Base-by-base conservation (phyloP, 495 filamentous ascomycete species). In the Terfezia boudieri region DNA sequence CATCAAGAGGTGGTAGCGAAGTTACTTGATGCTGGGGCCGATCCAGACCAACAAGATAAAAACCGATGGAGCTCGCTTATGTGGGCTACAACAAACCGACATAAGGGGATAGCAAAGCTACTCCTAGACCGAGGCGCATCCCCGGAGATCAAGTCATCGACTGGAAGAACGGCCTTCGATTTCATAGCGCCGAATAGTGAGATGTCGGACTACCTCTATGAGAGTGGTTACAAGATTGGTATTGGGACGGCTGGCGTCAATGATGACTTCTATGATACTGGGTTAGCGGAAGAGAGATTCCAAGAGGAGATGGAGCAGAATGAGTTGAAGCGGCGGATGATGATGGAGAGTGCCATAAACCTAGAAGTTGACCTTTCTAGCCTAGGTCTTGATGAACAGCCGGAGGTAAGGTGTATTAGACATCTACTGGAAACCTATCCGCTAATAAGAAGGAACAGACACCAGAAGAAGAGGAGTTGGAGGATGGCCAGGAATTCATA, bases 61-160 rank as follows among this genome's bases (percentile, higher is more conserved):
- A 93, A 96, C 64, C 79, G 89, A 58, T 99, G 90, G 90, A 99
- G 86, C 65, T 81, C 90, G 16, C 71, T 99, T 60, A 99, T 96
- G 90, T 99, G 90, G 90, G 90, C 90, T 36, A 96, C 95, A 86
- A 96, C 90, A 41, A 99, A 96, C 65, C 73, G 87, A 58, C 90
- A 99, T 66, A 95, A 95, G 67, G 80, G 78, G 35, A 96, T 99
- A 60, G 86, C 86, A 22, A 95, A 95, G 62, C 71, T 84, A 14
- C 69, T 99, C 20, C 73, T 99, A 36, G 89, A 96, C 61, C 81
- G 89, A 63, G 92, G 92, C 3, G 90, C 90, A 12, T 94, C 86
- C n/a, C 77, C 87, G 20, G 87, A 95, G 65, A 82, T 90, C 56
- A 94, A 90, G 66, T 96, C 90, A 0, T 86, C 84, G 0, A 84